phyloP scores from a whole-genome alignment of 805 yeast genomes.

The Ogataea paraovalis region DNA sequence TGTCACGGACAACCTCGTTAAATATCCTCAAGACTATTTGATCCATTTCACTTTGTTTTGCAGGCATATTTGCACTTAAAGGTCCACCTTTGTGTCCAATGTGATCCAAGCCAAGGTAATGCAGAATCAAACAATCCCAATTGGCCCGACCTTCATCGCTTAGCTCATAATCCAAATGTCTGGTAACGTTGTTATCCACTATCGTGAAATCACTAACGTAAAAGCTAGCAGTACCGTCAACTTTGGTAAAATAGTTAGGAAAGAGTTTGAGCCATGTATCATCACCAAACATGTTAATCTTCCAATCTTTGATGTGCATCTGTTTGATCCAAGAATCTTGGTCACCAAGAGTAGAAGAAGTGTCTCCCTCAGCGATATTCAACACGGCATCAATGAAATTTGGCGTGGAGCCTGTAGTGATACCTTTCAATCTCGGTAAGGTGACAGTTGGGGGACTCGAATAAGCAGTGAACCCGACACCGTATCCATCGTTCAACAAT shows the following conservation, averaged over 20 bases:
- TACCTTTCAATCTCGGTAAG: constrained; percentile 85
- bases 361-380: constrained; percentile 89
- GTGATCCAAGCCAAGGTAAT: constrained; percentile 92
- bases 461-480: constrained; percentile 85
- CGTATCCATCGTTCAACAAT: constrained; percentile 61
- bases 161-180: constrained; percentile 70
- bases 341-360: constrained; percentile 55
- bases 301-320: constrained; percentile 38
- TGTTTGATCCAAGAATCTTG: constrained; percentile 91
- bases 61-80: constrained; percentile 69
- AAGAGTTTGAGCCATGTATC: constrained; percentile 96
- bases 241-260: constrained; percentile 59
- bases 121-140: constrained; percentile 89
- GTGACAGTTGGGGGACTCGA: constrained; percentile 98
- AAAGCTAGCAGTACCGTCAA: constrained; percentile 89
- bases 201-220: constrained; percentile 93
- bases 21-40: constrained; percentile 51
- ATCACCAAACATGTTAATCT: constrained; percentile 87
- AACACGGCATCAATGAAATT: constrained; percentile 90
- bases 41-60: constrained; percentile 87
- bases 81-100: constrained; percentile 99
- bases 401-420: constrained; percentile 93
- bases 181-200: constrained; percentile 84
- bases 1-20: constrained; percentile 21
- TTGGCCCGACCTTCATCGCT: constrained; percentile 28